Evolutionary conservation across 805 yeast species (phyloP).

Genomic region (Wickerhamiella lipophila): DNA sequence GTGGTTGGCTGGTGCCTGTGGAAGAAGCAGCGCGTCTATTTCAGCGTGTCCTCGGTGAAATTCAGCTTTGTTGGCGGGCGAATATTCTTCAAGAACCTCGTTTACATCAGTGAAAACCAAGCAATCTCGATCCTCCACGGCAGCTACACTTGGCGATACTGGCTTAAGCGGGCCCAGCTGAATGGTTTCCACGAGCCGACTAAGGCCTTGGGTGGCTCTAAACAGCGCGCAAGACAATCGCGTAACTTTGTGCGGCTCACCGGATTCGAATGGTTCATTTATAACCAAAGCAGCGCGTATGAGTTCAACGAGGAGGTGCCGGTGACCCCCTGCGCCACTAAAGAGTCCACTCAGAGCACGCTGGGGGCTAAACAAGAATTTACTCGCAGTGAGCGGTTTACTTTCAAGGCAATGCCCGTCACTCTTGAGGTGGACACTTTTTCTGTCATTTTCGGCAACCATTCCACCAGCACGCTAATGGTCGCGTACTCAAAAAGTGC

Average conservation of each 20-base stretch:
- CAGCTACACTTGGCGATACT: constrained; percentile 79
- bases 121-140: constrained; percentile 61
- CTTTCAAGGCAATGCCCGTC: constrained; percentile 42
- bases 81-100: constrained; percentile 59
- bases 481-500: constrained; percentile 47
- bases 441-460: constrained; percentile 69
- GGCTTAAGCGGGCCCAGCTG: constrained; percentile 43
- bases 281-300: constrained; percentile 69
- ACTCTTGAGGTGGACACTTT: constrained; percentile 39
- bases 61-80: constrained; percentile 76
- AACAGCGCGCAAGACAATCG: constrained; percentile 42
- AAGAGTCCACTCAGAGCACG: background rate
- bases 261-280: constrained; percentile 74
- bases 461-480: constrained; percentile 57
- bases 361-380: background rate
- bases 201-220: too few species aligned
- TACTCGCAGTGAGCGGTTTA: constrained; percentile 14
- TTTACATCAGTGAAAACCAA: constrained; percentile 59
- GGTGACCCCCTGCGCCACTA: constrained; percentile 22
- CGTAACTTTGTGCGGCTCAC: constrained; percentile 46
- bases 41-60: constrained; percentile 62
- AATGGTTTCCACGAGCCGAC: constrained; percentile 18
- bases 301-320: constrained; percentile 36
- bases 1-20: constrained; percentile 46
- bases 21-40: constrained; percentile 43